Base-by-base conservation (phyloP, 108 stramenopile species). In the Chaetoceros tenuissimus region DNA sequence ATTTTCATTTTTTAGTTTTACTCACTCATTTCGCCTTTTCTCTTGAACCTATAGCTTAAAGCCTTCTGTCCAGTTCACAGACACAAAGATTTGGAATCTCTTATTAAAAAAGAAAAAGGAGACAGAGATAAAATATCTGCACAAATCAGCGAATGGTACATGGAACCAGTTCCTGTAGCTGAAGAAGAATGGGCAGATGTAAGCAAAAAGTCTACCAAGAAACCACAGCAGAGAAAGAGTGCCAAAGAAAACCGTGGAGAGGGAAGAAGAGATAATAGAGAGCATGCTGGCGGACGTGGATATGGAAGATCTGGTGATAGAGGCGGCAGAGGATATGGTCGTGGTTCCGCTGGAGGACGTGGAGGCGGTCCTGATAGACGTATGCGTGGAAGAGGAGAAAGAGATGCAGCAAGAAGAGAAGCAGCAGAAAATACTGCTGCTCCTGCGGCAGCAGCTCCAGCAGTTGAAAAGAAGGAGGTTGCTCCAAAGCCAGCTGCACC, bases 81-180 rank as follows among this genome's bases (percentile, higher is more conserved):
- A 78, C 57, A 64, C 24, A 84, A 82, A 54, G 89, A 91, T 50
- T 75, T 91, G 13, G 89, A 87, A 55, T 63, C 78, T 24, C 73
- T 91, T 20, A 81, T 85, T 20, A 87, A 87, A 53, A 50, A 65
- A 69, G 69, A 78, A 68, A 81, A 87, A 68, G 89, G 89, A 28
- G 80, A 91, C 62, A 85, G 87, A 59, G 75, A 71, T 34, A 78
- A 79, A 67, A 82, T 91, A 56, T 71, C 63, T 54, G 64, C 71
- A 44, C 72, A 73, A 59, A 85, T 91, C 57, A 62, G 60, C 28
- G 69, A 80, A 52, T 91, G 89, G 89, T 91, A 85, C 85, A 79
- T 85, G 18, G 85, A 87, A 52, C 81, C 81, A 3, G 71, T 67
- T 24, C 59, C 62, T 17, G 73, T 69, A 21, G 77, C 79, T 48